These are phyloP conservation scores for Mycena indigotica DNA, from an alignment of 768 basidiomycete genomes.

Conservation along the genomic window DNA sequence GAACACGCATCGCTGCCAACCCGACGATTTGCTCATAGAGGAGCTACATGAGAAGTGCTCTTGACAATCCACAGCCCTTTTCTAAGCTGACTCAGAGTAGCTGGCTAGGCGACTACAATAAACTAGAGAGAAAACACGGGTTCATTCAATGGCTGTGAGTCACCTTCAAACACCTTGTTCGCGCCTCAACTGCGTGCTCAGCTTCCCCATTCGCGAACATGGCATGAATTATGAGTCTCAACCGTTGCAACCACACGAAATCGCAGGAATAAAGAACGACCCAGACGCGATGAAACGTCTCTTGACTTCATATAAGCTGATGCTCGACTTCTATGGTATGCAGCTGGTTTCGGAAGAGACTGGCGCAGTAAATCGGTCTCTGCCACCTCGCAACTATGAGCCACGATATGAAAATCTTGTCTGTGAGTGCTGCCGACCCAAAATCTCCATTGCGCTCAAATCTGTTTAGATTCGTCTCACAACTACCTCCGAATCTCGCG, in stretches of 20 bases:
- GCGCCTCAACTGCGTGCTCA: conserved; percentile 27
- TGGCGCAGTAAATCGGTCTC: conserved; percentile 57
- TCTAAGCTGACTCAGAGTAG: conserved; percentile 35
- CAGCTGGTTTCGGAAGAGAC: conserved; percentile 56
- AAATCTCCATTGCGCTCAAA: conserved; percentile 27
- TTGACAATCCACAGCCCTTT: not conserved
- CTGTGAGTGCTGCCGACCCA: conserved; percentile 45
- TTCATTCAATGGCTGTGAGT: conserved; percentile 82
- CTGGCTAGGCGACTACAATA: conserved; percentile 64
- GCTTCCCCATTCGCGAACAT: conserved; percentile 74
- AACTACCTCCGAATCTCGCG: conserved; percentile 79
- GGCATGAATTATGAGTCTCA: conserved; percentile 73
- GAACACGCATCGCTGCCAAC: conserved; percentile 56
- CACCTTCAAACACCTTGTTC: conserved; percentile 1
- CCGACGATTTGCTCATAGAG: conserved; percentile 62
- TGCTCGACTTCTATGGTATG: conserved; percentile 86
- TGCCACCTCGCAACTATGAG: conserved; percentile 51
- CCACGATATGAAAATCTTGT: conserved; percentile 64
- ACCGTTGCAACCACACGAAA: conserved; percentile 68
- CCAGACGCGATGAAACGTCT: conserved; percentile 51
- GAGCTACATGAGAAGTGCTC: conserved; percentile 62
- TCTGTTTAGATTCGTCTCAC: conserved; percentile 70
- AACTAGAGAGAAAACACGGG: conserved; percentile 68
- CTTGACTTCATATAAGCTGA: conserved; percentile 63
- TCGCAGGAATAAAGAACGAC: conserved; percentile 55